These are phyloP conservation scores for Mortierella alpina DNA, from an alignment of 192 early-diverging fungal species.

Conservation along the genomic window DNA sequence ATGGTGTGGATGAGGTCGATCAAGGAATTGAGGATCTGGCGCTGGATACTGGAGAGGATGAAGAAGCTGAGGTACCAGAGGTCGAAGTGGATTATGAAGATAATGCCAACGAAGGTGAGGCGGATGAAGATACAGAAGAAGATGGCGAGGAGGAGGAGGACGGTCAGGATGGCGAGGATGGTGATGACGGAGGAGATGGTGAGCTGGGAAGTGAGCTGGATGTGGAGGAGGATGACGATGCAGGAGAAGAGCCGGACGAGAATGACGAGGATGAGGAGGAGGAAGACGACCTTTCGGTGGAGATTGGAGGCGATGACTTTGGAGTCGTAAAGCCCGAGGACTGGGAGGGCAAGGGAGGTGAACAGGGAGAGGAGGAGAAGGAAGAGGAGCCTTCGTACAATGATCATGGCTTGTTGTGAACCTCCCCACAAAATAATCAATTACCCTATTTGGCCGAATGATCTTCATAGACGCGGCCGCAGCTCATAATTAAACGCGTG, in stretches of 20 bases:
- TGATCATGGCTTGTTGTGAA: too few species aligned
- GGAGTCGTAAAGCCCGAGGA: neutral
- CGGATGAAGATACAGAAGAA: neutral
- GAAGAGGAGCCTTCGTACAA: neutral
- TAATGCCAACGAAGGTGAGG: neutral
- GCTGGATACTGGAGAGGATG: neutral
- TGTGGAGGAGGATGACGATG: slow-evolving; percentile 6
- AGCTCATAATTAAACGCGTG: too few species aligned
- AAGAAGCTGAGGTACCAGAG: slow-evolving; percentile 12
- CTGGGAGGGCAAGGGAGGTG: neutral
- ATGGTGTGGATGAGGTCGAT: slow-evolving; percentile 12
- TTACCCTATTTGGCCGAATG: too few species aligned
- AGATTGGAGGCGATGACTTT: neutral
- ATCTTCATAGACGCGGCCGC: too few species aligned
- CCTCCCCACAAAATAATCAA: too few species aligned
- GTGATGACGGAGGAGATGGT: neutral
- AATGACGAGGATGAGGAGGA: slow-evolving; percentile 4
- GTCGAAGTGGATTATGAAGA: slow-evolving; percentile 49
- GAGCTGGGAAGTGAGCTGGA: slow-evolving; percentile 3
- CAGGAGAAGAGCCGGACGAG: slow-evolving; percentile 8
- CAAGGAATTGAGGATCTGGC: neutral
- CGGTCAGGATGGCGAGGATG: slow-evolving; percentile 2
- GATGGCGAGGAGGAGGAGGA: slow-evolving; percentile 1
- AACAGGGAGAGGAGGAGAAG: neutral
- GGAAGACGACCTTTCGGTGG: neutral